Evolutionary conservation across 140 eudicot species (phyloP), one percentile per base, ranked within the genome.

Genomic region (Stevia rebaudiana): DNA sequence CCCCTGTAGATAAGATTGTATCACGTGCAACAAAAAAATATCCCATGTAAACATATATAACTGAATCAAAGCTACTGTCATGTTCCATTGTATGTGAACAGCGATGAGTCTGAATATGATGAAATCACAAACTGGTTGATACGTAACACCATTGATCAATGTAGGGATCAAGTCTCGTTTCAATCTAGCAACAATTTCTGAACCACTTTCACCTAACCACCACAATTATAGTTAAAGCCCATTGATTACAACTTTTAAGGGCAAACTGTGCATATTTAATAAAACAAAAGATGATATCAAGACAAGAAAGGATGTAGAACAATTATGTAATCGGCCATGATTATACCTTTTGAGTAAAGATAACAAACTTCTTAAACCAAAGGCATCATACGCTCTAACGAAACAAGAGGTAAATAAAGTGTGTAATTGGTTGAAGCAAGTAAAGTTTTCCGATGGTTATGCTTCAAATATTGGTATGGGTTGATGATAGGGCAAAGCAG

Each of bases 121-220:
- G 48, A 88, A 92, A 81, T 92, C 99, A 72, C 99, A 92, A 11
- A 85, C 0, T 0, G 99, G 97, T 97, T 97, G 85, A 74, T 81
- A 88, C 94, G 85, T 85, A 56, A 80, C 75, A 39, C 99, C 97
- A 67, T 69, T 88, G 22, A 85, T 73, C 81, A 88, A 18, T 40
- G 99, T 88, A 11, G 99, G 96, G 16, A 88, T 22, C 78, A 88
- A 61, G 63, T 92, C 99, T 30, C 99, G 84, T 69, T 80, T 85
- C 78, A 88, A 73, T 78, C 97, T 74, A 25, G 90, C 90, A 63
- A 83, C 71, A 22, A 92, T 88, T 77, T 85, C 99, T 21, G 72
- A 35, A 42, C 79, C 75, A 52, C 31, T 81, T 82, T 92, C 99
- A 60, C 99, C 97, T 92, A 76, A 71, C 35, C 11, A 53, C 43